Percentiles rank a stretch among this genome's conserved stretches.
phyloP scores from a whole-genome alignment of 148 eudicot species.

The Fallopia convolvulus region DNA sequence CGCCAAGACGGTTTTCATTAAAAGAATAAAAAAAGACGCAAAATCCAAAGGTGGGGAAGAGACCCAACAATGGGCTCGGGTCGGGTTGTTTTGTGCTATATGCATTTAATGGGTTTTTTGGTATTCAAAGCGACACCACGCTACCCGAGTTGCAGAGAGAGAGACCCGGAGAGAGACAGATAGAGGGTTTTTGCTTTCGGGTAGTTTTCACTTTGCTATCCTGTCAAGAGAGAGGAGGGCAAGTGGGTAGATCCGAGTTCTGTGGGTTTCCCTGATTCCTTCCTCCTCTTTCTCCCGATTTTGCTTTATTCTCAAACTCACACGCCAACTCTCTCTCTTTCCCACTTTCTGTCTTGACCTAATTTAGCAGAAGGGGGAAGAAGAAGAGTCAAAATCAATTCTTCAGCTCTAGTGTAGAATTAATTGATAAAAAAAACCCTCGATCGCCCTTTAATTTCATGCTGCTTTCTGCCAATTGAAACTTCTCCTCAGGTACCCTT shows the following conservation, averaged over 20 bases:
- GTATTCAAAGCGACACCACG: not conserved
- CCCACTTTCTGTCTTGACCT: not conserved
- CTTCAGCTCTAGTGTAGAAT: not conserved
- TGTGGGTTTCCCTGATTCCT: not conserved
- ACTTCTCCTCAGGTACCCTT: not conserved
- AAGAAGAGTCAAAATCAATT: not conserved
- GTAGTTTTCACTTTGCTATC: not conserved
- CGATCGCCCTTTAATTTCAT: not conserved
- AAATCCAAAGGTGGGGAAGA: no score
- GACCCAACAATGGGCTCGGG: not conserved
- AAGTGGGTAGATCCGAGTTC: slow-evolving; percentile 9
- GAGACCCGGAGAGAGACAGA: not conserved
- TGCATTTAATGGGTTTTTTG: not conserved
- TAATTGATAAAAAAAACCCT: not conserved
- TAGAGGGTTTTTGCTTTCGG: not conserved
- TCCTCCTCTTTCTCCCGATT: not conserved
- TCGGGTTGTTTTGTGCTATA: slow-evolving; percentile 5
- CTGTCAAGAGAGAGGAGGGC: not conserved
- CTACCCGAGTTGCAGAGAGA: slow-evolving; percentile 3
- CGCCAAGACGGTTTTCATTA: no score
- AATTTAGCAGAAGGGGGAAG: not conserved
- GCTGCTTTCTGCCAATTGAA: not conserved
- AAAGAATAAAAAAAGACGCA: no score
- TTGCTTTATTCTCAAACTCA: slow-evolving; percentile 7
- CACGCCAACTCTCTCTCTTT: not conserved